These are phyloP conservation scores for Trichophyton equinum DNA, from an alignment of 2,329 filamentous ascomycete species.

Conservation along the genomic window DNA sequence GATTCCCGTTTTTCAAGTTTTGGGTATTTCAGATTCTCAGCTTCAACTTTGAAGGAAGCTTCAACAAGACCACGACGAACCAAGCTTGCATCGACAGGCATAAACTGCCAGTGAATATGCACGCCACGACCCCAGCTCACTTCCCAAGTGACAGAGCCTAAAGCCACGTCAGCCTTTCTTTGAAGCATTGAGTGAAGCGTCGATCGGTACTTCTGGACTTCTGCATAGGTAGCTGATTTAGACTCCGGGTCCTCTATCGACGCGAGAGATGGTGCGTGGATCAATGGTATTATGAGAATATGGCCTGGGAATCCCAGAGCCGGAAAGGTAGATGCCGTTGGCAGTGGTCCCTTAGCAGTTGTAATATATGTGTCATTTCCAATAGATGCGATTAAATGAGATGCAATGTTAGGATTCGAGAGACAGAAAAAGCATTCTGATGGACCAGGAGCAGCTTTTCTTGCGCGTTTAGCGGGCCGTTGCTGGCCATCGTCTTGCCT, in stretches of 20 bases:
- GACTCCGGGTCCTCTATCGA: constrained; percentile 50
- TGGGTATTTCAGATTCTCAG: constrained; percentile 57
- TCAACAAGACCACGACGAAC: constrained; percentile 66
- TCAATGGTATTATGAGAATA: constrained; percentile 79
- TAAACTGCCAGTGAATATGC: constrained; percentile 87
- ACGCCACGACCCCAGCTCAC: constrained; percentile 71
- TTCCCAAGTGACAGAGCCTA: constrained; percentile 85
- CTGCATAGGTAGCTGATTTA: constrained; percentile 49
- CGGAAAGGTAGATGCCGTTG: constrained; percentile 57
- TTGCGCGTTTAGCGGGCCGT: constrained; percentile 32
- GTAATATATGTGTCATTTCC: constrained; percentile 80
- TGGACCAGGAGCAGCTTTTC: constrained; percentile 46
- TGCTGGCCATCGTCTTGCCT: constrained; percentile 26
- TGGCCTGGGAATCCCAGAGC: constrained; percentile 68
- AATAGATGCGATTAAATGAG: constrained; percentile 81
- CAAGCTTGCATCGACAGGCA: constrained; percentile 59
- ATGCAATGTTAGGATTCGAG: constrained; percentile 68
- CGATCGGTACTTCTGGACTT: constrained; percentile 73
- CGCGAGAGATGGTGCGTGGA: constrained; percentile 64
- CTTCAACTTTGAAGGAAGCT: constrained; percentile 77
- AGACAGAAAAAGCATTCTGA: constrained; percentile 91
- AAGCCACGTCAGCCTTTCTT: constrained; percentile 33
- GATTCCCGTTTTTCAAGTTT: constrained; percentile 36
- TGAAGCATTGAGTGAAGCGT: constrained; percentile 67
- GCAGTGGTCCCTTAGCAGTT: constrained; percentile 80